Evolutionary conservation across 176 grass and related monocot species (phyloP), one percentile per base, ranked within the genome.

Genomic region (Rhipidocladum racemiflorum): DNA sequence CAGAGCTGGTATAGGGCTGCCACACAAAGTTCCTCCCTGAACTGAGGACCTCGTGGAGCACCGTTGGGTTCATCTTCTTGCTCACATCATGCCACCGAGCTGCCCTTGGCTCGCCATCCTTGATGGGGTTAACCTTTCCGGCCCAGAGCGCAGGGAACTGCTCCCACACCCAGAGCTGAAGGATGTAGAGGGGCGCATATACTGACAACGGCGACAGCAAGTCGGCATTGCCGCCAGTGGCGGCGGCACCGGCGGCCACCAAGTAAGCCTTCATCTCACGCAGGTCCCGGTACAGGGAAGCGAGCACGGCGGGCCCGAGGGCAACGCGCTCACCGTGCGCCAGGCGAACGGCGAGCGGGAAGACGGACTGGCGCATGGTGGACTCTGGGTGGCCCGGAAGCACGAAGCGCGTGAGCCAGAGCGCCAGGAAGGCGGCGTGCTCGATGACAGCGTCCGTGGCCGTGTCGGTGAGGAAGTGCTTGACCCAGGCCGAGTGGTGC

Each of bases 81-180:
- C 82, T 78, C 4, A 91, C 74, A 88, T 98, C 92, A 65, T 94
- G 88, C 95, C 92, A 98, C 54, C 88, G 85, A 74, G 88, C 88
- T 0, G 92, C 82, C 51, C 91, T 80, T 0, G 92, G 92, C 20
- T 95, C 86, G 3, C 78, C 81, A 1, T 72, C 54, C 34, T 84
- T 78, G 49, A 89, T 10, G 1, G 20, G 45, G 53, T 86, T 94
- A 53, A 71, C 75, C 61, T 56, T 88, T 30, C 84, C 84, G 0
- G 92, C 90, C 74, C 88, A 78, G 69, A 95, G 79, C 7, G 72
- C 16, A 10, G 89, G 81, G 72, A 98, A 98, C 3, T 85, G 88
- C 84, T 98, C 95, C 95, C 95, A 98, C 32, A 91, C 68, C 95
- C 92, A 98, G 18, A 95, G 50, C 70, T 95, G 90, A 51, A 98